A percentile compares a stretch with the other conserved stretches of the same genome.
Evolutionary conservation across 1,284 basidiomycete species (phyloP).

Genomic region (Microbotryomycetes sp.): DNA sequence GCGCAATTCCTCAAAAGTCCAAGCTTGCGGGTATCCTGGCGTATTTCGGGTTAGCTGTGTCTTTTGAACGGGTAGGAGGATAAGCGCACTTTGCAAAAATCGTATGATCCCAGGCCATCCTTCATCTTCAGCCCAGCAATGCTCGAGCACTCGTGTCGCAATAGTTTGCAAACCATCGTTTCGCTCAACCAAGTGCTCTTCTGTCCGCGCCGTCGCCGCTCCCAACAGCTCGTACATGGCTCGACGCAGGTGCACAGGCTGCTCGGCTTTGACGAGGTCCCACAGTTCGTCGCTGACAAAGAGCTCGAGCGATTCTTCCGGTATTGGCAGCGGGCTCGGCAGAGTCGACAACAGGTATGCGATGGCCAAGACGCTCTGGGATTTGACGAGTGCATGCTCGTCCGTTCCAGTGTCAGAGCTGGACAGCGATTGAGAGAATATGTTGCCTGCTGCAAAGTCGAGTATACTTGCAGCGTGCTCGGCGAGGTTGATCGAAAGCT

Average conservation of each 20-base stretch:
- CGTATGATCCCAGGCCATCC: constrained; percentile 27
- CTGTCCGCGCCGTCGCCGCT: constrained; percentile 7
- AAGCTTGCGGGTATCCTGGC: constrained; percentile 34
- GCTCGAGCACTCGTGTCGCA: constrained; percentile 12
- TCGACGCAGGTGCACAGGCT: constrained; percentile 1
- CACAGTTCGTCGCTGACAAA: constrained; percentile 17
- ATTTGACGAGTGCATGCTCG: constrained; percentile 20
- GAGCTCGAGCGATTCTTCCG: constrained; percentile 6
- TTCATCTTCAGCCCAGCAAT: constrained; percentile 28
- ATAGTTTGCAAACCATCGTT: constrained; percentile 3
- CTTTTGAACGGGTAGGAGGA: too few species aligned
- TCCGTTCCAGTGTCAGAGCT: constrained; percentile 49
- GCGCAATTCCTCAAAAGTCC: constrained; percentile 30
- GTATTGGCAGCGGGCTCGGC: constrained; percentile 15
- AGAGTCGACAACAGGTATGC: constrained; percentile 17
- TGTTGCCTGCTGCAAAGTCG: constrained; percentile 12
- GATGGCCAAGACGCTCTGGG: constrained; percentile 18
- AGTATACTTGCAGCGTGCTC: constrained; percentile 17
- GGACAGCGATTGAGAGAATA: constrained; percentile 10
- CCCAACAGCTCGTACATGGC: constrained; percentile 27
- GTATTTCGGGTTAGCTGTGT: too few species aligned
- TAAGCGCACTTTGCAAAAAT: constrained; percentile 6
- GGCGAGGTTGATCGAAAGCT: constrained; percentile 17
- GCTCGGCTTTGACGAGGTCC: constrained; percentile 8
- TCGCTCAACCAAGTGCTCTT: constrained; percentile 7